A percentile compares a stretch with the other conserved stretches of the same genome.
These are phyloP conservation scores for Trichoderma virens DNA, from an alignment of 495 filamentous ascomycete species.

Conservation along the genomic window DNA sequence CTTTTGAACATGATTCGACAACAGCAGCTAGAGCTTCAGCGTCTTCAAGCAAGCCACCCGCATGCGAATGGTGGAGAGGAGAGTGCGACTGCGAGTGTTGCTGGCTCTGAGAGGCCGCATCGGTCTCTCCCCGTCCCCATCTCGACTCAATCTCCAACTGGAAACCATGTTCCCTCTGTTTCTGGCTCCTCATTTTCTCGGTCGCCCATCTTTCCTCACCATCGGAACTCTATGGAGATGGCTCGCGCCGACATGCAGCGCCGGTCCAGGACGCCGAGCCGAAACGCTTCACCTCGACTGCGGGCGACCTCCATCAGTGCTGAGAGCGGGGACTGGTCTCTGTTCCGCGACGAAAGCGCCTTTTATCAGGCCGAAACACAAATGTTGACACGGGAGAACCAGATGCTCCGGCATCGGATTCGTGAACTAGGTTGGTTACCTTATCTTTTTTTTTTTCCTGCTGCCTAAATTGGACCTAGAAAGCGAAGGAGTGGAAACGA, in stretches of 20 bases:
- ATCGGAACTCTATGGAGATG: constrained; percentile 50
- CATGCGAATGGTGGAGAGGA: constrained; percentile 56
- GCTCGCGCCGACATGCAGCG: constrained; percentile 44
- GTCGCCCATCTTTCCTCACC: constrained; percentile 48
- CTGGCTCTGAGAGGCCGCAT: constrained; percentile 58
- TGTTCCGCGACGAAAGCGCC: constrained; percentile 65
- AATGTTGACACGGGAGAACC: constrained; percentile 81
- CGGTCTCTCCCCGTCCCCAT: constrained; percentile 43
- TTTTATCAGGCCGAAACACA: constrained; percentile 92
- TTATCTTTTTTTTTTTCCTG: too few relatives aligned
- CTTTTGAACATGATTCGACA: constrained; percentile 82
- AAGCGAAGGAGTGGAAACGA: too few relatives aligned
- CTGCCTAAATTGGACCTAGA: too few relatives aligned
- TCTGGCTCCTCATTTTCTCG: constrained; percentile 31
- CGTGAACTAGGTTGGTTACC: constrained; percentile 20
- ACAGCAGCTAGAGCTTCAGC: constrained; percentile 75
- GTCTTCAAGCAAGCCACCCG: constrained; percentile 45
- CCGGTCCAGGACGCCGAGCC: constrained; percentile 49
- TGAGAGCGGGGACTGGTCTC: constrained; percentile 39
- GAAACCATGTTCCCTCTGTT: constrained; percentile 16
- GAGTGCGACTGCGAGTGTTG: constrained; percentile 59
- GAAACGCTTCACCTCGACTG: constrained; percentile 46
- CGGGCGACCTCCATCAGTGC: constrained; percentile 47
- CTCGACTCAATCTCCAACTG: constrained; percentile 16
- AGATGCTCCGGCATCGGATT: constrained; percentile 73